Evolutionary conservation across 768 basidiomycete species (phyloP), one percentile per base, ranked within the genome.

Genomic region (Phylloporus rhodoxanthus): DNA sequence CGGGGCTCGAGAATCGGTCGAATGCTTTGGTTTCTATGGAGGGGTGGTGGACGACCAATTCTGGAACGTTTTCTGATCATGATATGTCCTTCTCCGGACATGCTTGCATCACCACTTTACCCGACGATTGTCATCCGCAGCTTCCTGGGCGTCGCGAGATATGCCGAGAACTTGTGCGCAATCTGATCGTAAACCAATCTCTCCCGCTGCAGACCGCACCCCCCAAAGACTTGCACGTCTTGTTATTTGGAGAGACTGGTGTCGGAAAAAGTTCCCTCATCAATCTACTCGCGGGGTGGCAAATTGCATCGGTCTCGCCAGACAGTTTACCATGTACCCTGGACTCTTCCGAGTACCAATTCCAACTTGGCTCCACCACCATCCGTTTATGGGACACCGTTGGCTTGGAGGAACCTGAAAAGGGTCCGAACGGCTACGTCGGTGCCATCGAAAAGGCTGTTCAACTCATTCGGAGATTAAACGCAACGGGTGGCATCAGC

Each of bases 211-310:
- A 45, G 2, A 63, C 57, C 1, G 20, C 19, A 13, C 49, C 53
- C 9, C 57, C 61, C 3, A 60, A 54, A 17, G 59, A 61, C n/a
- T 9, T 63, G 23, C 61, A 74, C 42, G 55, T 74, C 29, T 50
- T 75, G 15, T 36, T 75, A 15, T 75, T 75, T 37, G 74, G 74
- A 1, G 72, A 73, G 53, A 65, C 59, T 0, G 58, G 58, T 3
- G 58, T 60, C 13, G 58, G 58, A 10, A 60, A 60, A 21, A 60
- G 58, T 33, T 65, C 63, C 1, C 52, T 65, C 41, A 59, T 65
- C 45, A 66, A 66, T 26, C 51, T 66, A 7, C 59, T 66, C 17
- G 61, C 66, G 0, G 66, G 66, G 5, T 45, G 48, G 48, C 51
- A 57, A 1, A 51, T 66, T 19, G 66, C 65, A 7, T n/a, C 37